phyloP scores from a whole-genome alignment of 1,139 yeast species.

The Saccharomyces hybrid region DNA sequence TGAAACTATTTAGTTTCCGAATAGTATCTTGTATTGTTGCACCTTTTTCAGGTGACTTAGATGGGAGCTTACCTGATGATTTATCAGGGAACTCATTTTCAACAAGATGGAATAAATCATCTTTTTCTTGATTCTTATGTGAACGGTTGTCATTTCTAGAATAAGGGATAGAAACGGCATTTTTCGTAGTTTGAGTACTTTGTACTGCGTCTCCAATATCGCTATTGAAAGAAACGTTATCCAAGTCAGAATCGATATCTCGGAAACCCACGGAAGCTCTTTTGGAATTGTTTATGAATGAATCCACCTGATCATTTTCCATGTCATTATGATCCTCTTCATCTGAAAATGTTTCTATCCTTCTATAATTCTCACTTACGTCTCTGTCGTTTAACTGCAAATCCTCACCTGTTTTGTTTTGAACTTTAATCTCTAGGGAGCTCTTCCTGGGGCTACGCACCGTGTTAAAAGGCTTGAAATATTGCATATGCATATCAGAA shows the following conservation, averaged over 20 bases:
- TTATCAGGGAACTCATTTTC: neutral
- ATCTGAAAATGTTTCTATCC: slow-evolving; percentile 15
- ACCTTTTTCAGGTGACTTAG: neutral
- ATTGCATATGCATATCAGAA: slow-evolving; percentile 10
- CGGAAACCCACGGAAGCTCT: neutral
- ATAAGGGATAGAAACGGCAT: neutral
- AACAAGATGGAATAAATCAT: neutral
- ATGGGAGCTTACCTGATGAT: neutral
- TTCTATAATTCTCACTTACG: slow-evolving; percentile 8
- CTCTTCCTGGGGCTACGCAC: slow-evolving; percentile 9
- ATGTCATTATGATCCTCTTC: slow-evolving; percentile 10
- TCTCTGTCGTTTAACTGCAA: slow-evolving; percentile 5
- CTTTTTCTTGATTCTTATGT: neutral
- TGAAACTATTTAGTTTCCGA: neutral
- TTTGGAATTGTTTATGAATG: neutral
- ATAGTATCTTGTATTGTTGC: neutral
- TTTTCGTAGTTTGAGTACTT: neutral
- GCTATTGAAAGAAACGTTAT: neutral
- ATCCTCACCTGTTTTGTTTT: slow-evolving; percentile 12
- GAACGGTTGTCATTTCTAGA: neutral
- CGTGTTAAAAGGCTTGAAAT: slow-evolving; percentile 11
- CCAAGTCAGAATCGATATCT: neutral
- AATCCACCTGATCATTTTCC: neutral
- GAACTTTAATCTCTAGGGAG: slow-evolving; percentile 21
- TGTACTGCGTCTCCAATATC: neutral